These are phyloP conservation scores for Mortierella sp. DNA, from an alignment of 371 early-diverging fungal species.

Conservation along the genomic window DNA sequence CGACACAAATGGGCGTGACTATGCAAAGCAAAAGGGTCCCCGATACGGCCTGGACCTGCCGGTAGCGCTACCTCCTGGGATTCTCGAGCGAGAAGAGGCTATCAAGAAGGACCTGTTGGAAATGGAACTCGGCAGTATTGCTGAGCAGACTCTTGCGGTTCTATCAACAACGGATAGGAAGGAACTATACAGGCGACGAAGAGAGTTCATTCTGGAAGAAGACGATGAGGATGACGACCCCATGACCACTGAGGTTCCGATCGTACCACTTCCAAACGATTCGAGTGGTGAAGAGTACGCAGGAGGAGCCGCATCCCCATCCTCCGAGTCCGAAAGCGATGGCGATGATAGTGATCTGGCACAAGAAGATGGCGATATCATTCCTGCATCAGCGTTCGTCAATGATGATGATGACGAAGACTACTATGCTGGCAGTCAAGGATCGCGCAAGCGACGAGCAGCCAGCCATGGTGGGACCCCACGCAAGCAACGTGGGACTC, in stretches of 20 bases:
- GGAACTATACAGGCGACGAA: conserved; percentile 55
- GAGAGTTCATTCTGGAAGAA: conserved; percentile 57
- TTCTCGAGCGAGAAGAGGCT: conserved; percentile 60
- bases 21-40: conserved; percentile 69
- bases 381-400: conserved; percentile 53
- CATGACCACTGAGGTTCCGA: conserved; percentile 57
- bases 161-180: conserved; percentile 61
- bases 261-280: conserved; percentile 65
- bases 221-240: conserved; percentile 69
- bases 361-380: conserved; percentile 55
- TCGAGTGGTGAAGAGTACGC: conserved; percentile 72
- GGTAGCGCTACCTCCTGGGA: conserved; percentile 57
- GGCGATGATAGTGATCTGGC: conserved; percentile 61
- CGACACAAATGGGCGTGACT: conserved; percentile 76
- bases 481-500: conserved; percentile 18
- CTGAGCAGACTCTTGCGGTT: conserved; percentile 26
- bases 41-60: conserved; percentile 71
- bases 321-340: conserved; percentile 60
- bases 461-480: conserved; percentile 31
- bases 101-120: conserved; percentile 58
- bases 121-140: conserved; percentile 61
- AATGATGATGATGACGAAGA: conserved; percentile 60
- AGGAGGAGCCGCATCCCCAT: conserved; percentile 36
- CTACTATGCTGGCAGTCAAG: conserved; percentile 29
- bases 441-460: conserved; percentile 36